These are phyloP conservation scores for Dalechampia spathulata DNA, from an alignment of 441 rosid genomes.

Conservation along the genomic window DNA sequence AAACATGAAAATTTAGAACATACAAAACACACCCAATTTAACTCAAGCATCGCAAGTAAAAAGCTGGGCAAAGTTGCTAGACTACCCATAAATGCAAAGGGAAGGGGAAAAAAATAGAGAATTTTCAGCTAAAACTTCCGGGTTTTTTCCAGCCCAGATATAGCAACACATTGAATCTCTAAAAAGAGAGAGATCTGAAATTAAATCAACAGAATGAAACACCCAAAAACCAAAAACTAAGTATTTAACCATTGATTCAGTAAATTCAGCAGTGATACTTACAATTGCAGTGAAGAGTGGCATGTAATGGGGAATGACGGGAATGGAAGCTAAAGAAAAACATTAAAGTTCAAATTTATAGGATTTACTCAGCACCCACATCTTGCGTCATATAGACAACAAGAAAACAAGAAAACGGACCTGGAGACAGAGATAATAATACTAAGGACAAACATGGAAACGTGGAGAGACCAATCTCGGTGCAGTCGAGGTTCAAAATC, in stretches of 20 bases:
- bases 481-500: constrained; percentile 1
- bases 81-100: too few relatives aligned
- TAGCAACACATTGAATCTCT: not conserved
- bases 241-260: not conserved
- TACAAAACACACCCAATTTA: too few relatives aligned
- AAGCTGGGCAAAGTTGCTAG: too few relatives aligned
- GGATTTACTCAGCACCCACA: not conserved
- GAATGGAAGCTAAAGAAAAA: not conserved
- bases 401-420: not conserved
- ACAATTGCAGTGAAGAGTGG: not conserved
- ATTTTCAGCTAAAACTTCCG: not conserved
- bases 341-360: not conserved
- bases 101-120: not conserved
- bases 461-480: constrained; percentile 13
- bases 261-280: not conserved
- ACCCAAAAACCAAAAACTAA: not conserved
- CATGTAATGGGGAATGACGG: not conserved
- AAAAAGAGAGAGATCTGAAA: not conserved
- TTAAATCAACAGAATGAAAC: not conserved
- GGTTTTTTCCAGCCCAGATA: not conserved
- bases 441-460: not conserved
- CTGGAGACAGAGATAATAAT: not conserved
- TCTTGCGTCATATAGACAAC: constrained; percentile 2
- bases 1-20: not conserved
- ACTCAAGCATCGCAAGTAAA: too few relatives aligned